Evolutionary conservation across 192 early-diverging fungal genomes (phyloP), one percentile per base, ranked within the genome.

Genomic region (Coemansia sp.): DNA sequence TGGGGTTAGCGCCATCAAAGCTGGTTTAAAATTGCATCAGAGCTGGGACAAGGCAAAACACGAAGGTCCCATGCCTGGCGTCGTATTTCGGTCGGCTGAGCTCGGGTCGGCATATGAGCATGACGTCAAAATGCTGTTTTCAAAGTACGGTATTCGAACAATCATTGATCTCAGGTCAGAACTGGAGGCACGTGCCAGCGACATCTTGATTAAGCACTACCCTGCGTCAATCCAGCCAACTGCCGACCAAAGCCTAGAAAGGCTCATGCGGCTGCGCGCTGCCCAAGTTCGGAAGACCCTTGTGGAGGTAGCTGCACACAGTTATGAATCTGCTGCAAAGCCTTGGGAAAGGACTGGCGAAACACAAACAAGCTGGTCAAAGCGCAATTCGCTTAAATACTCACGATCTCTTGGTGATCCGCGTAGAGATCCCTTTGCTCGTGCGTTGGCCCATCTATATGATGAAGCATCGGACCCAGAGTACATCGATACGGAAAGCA

Each of bases 131-230:
- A 75, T 61, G 63, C 54, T 85, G 62, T 69, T 77, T 43, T 76
- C 74, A 9, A 65, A 73, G 39, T 76, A 78, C 51, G 76, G 83
- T n/a, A 80, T 85, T 55, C 78, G 76, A 37, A 85, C 83, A 1
- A 85, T 85, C 68, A 78, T 85, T 22, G 83, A 85, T 41, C 71
- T 85, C 56, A 58, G 83, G 41, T 80, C 78, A 2, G 78, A 85
- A 62, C 61, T 78, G 12, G 83, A 80, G 71, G 72, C 72, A 1
- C 69, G 73, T 10, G 72, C 76, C 47, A 82, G 67, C 68, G 73
- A 77, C 64, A 83, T 78, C 32, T 66, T 83, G 59, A 65, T 68
- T 41, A 37, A 62, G n/a, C 76, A 83, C 66, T 83, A 83, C 36
- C 80, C 80, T 2, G 68, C 79, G 46, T 73, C 74, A 9, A 76